Percentiles rank a stretch among this genome's conserved stretches.
These are phyloP conservation scores for Phoenix roebelenii DNA, from an alignment of 176 grass and related monocot species.

Conservation along the genomic window DNA sequence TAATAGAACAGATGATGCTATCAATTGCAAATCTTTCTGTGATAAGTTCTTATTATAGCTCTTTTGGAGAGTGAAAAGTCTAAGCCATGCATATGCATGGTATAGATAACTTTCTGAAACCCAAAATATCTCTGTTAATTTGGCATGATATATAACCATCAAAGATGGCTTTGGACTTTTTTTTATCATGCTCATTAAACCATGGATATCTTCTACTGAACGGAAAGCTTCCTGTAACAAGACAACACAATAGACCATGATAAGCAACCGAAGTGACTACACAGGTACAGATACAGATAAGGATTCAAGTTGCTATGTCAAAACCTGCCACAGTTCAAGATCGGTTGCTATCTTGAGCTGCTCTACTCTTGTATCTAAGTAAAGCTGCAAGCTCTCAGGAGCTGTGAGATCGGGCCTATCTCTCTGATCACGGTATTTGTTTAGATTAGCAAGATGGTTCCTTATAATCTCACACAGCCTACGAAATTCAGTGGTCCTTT, in stretches of 20 bases:
- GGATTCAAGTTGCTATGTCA: constrained; percentile 2
- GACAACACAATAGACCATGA: background rate
- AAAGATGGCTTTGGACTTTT: constrained; percentile 91
- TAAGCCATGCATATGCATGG: constrained; percentile 92
- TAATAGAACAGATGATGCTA: constrained; percentile 88
- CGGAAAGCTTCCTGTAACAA: constrained; percentile 82
- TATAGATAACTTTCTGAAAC: constrained; percentile 80
- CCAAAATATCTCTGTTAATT: constrained; percentile 95
- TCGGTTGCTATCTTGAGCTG: constrained; percentile 91
- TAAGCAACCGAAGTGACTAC: background rate
- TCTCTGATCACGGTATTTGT: constrained; percentile 91
- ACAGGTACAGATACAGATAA: background rate
- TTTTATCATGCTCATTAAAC: constrained; percentile 90
- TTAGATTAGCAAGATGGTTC: constrained; percentile 88
- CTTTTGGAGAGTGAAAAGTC: constrained; percentile 91
- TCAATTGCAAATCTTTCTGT: constrained; percentile 87
- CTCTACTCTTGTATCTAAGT: constrained; percentile 88
- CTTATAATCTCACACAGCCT: constrained; percentile 94
- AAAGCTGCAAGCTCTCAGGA: constrained; percentile 74
- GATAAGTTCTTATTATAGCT: constrained; percentile 94
- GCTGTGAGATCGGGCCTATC: constrained; percentile 76
- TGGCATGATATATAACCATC: constrained; percentile 84
- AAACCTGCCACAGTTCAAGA: constrained; percentile 91
- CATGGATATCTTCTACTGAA: constrained; percentile 94
- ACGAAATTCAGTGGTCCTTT: constrained; percentile 84